phyloP scores from a whole-genome alignment of 768 basidiomycete genomes.

The Serendipita sp. region DNA sequence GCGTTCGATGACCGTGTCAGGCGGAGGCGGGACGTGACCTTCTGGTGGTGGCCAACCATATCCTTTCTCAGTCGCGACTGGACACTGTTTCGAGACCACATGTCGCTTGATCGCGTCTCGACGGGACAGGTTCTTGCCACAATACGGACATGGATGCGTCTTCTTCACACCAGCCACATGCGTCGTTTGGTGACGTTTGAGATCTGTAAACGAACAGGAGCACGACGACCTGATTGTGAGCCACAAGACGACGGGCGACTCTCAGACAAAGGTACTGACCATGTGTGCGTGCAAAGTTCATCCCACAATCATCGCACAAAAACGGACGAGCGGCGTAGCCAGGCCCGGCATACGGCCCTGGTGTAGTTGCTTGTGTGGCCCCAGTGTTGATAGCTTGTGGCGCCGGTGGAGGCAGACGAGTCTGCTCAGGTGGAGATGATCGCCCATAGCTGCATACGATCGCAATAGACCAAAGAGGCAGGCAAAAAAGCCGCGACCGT shows the following conservation, averaged over 20 bases:
- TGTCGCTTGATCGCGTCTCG: slow-evolving; percentile 70
- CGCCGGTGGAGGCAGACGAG: slow-evolving; percentile 1
- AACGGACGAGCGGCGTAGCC: slow-evolving; percentile 1
- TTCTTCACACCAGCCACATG: slow-evolving; percentile 39
- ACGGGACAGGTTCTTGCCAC: slow-evolving; percentile 66
- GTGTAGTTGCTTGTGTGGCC: background rate
- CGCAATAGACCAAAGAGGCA: background rate
- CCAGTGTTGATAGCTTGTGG: background rate
- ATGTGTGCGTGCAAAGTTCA: slow-evolving; percentile 4
- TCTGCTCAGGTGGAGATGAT: slow-evolving; percentile 4
- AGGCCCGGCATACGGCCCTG: background rate
- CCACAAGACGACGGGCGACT: background rate
- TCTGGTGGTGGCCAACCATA: slow-evolving; percentile 3
- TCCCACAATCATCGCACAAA: slow-evolving; percentile 1
- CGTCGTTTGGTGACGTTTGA: slow-evolving; percentile 68
- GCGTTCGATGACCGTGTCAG: slow-evolving; percentile 4
- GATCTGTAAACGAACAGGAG: slow-evolving; percentile 27
- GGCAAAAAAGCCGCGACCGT: background rate
- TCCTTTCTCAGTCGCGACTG: background rate
- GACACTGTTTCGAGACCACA: slow-evolving; percentile 23
- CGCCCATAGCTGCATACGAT: slow-evolving; percentile 1
- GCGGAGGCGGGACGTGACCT: background rate
- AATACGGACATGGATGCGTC: slow-evolving; percentile 54
- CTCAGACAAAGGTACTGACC: background rate
- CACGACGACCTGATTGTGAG: background rate